Evolutionary conservation across 192 early-diverging fungal genomes (phyloP), one percentile per base, ranked within the genome.

Genomic region (Spizellomyces punctatus): DNA sequence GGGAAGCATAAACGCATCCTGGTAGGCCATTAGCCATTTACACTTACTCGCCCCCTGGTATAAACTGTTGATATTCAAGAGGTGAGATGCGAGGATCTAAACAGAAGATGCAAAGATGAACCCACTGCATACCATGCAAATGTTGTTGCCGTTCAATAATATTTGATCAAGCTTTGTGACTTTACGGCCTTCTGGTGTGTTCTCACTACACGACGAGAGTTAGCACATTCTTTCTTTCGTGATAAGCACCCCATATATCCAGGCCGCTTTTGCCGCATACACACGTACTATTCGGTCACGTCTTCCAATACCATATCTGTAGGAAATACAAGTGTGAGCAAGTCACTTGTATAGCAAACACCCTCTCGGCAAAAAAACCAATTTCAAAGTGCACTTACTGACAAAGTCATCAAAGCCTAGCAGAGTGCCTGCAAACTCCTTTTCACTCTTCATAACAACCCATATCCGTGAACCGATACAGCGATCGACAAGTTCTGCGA

Each of bases 351-450:
- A 41, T 55, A 41, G 16, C 41, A 66, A 58, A 5, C 63, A 45
- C 9, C 0, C 58, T 14, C 5, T 8, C 63, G 41, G 5, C 60
- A 5, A 62, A 22, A 22, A 17, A 16, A 16, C 36, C 60, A 62
- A 6, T 7, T 42, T 14, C 57, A 27, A 27, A 16, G 27, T 36
- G 48, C 58, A 84, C 83, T 74, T 81, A 90, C 86, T 98, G 72
- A 98, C 96, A 84, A 89, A 99, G 81, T 99, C 97, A 75, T 99
- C 97, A 80, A 99, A 99, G n/a, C 94, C 95, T 5, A 95, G 83
- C 65, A 99, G 84, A 16, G 93, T 96, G 8, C 97, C 97, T 17
- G 90, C 89, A 77, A 99, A 99, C 81, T 99, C 97, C 82, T 93
- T 96, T 69, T 98, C 94, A 17, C 87, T 85, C 83, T 98, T 98